Evolutionary conservation across 805 yeast genomes (phyloP).

Genomic region (Candida ovalis): DNA sequence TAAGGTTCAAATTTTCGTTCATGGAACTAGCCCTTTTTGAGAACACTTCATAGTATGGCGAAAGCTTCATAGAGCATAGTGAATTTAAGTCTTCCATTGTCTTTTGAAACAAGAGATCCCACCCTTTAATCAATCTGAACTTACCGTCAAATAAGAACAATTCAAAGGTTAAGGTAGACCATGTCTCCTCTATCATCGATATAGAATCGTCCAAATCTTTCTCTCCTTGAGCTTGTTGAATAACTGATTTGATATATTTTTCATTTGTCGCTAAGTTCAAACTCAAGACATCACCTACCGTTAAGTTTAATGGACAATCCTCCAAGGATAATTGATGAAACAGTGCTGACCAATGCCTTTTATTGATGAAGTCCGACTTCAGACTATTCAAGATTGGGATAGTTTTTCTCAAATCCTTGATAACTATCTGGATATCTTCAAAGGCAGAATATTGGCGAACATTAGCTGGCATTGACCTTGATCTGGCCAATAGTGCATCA

Average conservation of each 20-base stretch:
- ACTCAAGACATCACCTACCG: slow-evolving; percentile 60
- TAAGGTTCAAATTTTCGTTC: slow-evolving; percentile 50
- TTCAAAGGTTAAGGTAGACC: slow-evolving; percentile 54
- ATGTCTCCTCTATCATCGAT: slow-evolving; percentile 43
- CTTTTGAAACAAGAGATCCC: slow-evolving; percentile 59
- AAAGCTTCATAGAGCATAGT: slow-evolving; percentile 65
- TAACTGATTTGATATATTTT: slow-evolving; percentile 39
- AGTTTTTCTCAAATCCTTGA: slow-evolving; percentile 40
- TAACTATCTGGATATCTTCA: slow-evolving; percentile 45
- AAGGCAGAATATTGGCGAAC: slow-evolving; percentile 69
- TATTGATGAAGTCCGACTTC: slow-evolving; percentile 52
- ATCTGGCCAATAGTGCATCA: slow-evolving; percentile 44
- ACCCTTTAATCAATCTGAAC: slow-evolving; percentile 56
- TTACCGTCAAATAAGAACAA: slow-evolving; percentile 49
- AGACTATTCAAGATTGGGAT: slow-evolving; percentile 41
- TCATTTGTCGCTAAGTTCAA: slow-evolving; percentile 48
- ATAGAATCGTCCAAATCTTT: slow-evolving; percentile 58
- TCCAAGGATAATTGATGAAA: slow-evolving; percentile 29
- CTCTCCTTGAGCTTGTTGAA: slow-evolving; percentile 72
- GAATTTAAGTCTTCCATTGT: slow-evolving; percentile 59
- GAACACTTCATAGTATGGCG: slow-evolving; percentile 57
- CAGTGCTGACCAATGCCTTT: slow-evolving; percentile 63
- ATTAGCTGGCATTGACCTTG: slow-evolving; percentile 52
- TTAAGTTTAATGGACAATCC: slow-evolving; percentile 27
- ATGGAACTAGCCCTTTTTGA: slow-evolving; percentile 53